A percentile compares a stretch with the other conserved stretches of the same genome.
phyloP scores from a whole-genome alignment of 108 stramenopile species.

The Nitzschia putrida region DNA sequence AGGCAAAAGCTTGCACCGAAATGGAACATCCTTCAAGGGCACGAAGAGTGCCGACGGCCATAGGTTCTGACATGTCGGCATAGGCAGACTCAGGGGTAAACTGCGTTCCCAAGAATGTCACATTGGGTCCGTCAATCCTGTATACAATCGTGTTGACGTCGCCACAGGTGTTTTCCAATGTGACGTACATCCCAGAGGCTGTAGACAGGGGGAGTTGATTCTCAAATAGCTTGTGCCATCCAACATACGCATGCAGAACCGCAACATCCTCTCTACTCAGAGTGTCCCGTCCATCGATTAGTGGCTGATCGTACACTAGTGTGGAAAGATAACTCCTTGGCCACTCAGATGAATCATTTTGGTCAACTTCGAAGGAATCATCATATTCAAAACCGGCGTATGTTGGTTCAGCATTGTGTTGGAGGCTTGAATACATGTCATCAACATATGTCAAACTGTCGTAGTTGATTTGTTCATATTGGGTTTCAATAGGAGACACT shows the following conservation, averaged over 20 bases:
- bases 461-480: not conserved
- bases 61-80: not conserved
- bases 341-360: not conserved
- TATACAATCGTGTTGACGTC: conserved; percentile 2
- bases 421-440: not conserved
- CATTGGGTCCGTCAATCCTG: not conserved
- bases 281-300: not conserved
- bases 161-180: not conserved
- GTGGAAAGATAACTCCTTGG: not conserved
- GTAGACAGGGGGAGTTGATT: not conserved
- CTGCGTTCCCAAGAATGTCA: conserved; percentile 2
- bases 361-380: not conserved
- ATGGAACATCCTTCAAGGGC: not conserved
- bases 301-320: not conserved
- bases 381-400: not conserved
- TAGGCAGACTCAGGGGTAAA: not conserved
- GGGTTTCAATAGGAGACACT: not conserved
- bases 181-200: not conserved
- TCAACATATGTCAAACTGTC: conserved; percentile 1
- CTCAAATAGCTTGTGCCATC: not conserved
- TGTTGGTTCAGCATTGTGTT: not conserved
- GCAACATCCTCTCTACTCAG: not conserved
- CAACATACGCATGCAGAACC: not conserved
- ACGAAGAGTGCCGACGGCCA: not conserved
- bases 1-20: conserved; percentile 46